phyloP scores from a whole-genome alignment of 176 grass and related monocot genomes.

The Avena eriantha region DNA sequence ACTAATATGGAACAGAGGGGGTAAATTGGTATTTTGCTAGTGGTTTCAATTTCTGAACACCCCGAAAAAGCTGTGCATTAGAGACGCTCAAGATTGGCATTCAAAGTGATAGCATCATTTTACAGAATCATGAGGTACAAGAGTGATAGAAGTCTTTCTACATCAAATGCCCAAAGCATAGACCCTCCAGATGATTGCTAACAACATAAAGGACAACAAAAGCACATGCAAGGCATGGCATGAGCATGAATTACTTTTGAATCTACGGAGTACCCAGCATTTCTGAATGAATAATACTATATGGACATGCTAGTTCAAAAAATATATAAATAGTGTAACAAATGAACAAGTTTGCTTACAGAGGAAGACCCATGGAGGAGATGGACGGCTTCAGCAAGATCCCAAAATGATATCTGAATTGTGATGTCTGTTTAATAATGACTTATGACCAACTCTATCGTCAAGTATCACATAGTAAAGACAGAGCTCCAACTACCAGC shows the following conservation, averaged over 20 bases:
- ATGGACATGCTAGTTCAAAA: slow-evolving; percentile 59
- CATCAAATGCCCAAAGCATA: slow-evolving; percentile 45
- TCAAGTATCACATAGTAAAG: slow-evolving; percentile 44
- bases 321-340: slow-evolving; percentile 50
- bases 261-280: slow-evolving; percentile 34
- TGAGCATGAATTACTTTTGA: slow-evolving; percentile 23
- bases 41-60: neutral
- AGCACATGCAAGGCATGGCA: slow-evolving; percentile 23
- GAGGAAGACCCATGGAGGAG: slow-evolving; percentile 36
- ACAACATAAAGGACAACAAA: slow-evolving; percentile 36
- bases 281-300: slow-evolving; percentile 43
- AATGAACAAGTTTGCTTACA: slow-evolving; percentile 64
- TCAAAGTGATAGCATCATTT: slow-evolving; percentile 36
- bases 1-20: no score
- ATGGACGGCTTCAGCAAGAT: slow-evolving; percentile 52
- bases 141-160: slow-evolving; percentile 39
- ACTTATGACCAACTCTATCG: slow-evolving; percentile 34
- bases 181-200: slow-evolving; percentile 30
- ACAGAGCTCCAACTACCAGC: slow-evolving; percentile 36
- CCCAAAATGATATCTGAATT: slow-evolving; percentile 52
- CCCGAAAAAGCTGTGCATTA: neutral
- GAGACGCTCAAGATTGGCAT: slow-evolving; percentile 13
- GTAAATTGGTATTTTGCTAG: neutral
- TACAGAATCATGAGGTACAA: slow-evolving; percentile 52
- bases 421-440: slow-evolving; percentile 25